Evolutionary conservation across 192 early-diverging fungal species (phyloP), one percentile per base, ranked within the genome.

Genomic region (Gaertneriomyces sp.): DNA sequence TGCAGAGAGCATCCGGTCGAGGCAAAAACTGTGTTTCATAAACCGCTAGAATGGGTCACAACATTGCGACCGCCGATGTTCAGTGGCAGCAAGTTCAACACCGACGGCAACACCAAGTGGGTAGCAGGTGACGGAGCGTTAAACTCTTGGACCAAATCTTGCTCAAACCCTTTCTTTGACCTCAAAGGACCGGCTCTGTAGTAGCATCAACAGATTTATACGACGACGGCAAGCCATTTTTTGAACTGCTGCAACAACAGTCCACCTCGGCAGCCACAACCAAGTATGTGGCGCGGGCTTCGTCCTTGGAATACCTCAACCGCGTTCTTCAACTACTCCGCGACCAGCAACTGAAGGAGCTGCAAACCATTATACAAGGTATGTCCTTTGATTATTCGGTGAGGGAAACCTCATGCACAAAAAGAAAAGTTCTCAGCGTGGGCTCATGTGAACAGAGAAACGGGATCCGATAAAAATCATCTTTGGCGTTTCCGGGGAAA

Each of bases 301-400:
- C 53, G 3, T 73, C 70, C 11, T 79, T 84, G 45, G 82, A 84
- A 33, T 49, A 61, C 14, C 64, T 84, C 4, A 60, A 79, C 47
- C 63, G 71, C 3, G 70, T 72, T 6, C 70, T 81, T 14, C 61
- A 75, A 45, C 51, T 78, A 12, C 72, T 79, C 11, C 74, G 76
- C 8, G 82, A 84, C 6, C 61, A 74, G 42, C 76, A 75, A 52
- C 64, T 81, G 19, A 55, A 49, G 4, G 82, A 84, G 55, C 40
- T 82, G 38, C 82, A 84, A 63, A 73, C 66, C 5, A 78, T 84
- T 52, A 57, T 84, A 19, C 72, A 81, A 77, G 76, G 81, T 82
- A 25, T 19, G 41, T 19, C 1, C n/a, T n/a, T n/a, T n/a, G n/a
- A n/a, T n/a, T n/a, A n/a, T n/a, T n/a, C 25, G 25, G 2, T 2